Percentiles rank a stretch among this genome's conserved stretches.
Conservation (phyloP, 768 basidiomycete species). For the Mrakia blollopis region DNA sequence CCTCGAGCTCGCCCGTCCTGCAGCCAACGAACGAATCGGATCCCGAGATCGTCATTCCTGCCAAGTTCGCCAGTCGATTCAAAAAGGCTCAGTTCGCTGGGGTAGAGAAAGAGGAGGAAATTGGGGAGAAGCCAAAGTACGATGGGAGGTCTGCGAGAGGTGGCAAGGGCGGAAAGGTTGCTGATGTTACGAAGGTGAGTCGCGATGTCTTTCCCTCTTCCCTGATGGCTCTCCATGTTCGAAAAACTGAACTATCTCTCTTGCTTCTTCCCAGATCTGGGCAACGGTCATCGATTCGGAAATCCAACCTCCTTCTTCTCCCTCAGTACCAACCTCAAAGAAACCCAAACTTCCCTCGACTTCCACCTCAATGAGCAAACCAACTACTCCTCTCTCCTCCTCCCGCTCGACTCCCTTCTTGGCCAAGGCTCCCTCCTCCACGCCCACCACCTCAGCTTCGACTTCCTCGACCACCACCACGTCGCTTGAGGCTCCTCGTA, state of each 20-base stretch:
- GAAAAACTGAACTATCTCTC: neutral
- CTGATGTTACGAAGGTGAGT: conserved; percentile 4
- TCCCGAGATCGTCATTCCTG: neutral
- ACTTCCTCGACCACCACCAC: neutral
- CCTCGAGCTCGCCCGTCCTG: neutral
- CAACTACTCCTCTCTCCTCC: neutral
- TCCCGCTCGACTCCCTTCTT: neutral
- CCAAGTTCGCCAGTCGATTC: neutral
- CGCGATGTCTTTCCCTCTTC: neutral
- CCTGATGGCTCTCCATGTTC: neutral
- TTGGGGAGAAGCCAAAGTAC: neutral
- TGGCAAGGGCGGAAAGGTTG: neutral
- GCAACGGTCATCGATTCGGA: conserved; percentile 8
- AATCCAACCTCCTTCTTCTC: neutral
- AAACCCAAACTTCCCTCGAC: neutral
- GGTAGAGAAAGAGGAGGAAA: neutral
- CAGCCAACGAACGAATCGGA: neutral
- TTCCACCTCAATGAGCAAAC: neutral
- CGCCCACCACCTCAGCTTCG: neutral
- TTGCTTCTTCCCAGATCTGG: neutral
- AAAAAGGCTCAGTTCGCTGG: neutral
- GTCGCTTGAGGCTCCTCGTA: neutral
- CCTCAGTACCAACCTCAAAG: neutral
- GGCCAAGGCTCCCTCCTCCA: neutral
- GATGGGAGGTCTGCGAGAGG: conserved; percentile 2